These are phyloP conservation scores for Zanthoxylum bungeanum DNA, from an alignment of 345 rosid species.

Conservation along the genomic window DNA sequence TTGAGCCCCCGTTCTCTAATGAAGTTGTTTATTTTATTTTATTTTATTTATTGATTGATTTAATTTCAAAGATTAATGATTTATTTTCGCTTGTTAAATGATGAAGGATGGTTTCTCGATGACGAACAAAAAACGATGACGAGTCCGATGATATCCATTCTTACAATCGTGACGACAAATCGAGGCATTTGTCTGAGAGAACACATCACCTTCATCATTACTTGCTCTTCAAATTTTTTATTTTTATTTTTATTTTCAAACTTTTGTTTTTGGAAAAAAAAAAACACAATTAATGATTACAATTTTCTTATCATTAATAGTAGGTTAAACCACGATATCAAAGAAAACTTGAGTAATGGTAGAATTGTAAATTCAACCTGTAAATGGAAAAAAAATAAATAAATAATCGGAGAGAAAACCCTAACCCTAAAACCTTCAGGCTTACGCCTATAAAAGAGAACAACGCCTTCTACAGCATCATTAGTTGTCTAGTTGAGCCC, in stretches of 20 bases:
- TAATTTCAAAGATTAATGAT: not conserved
- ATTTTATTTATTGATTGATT: not conserved
- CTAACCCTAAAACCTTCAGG: not conserved
- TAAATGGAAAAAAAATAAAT: not conserved
- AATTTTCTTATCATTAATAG: too few species aligned
- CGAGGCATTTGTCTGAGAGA: constrained; percentile 81
- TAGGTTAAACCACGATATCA: too few species aligned
- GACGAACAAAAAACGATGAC: constrained; percentile 57
- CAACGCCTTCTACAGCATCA: not conserved
- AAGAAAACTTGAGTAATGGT: not conserved
- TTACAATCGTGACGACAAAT: constrained; percentile 47
- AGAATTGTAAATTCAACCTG: not conserved
- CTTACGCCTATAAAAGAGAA: not conserved
- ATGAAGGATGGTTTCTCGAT: constrained; percentile 32
- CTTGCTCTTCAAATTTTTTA: not conserved
- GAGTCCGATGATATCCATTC: constrained; percentile 64
- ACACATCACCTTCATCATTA: constrained; percentile 1
- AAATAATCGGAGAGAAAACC: not conserved
- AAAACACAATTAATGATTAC: too few species aligned
- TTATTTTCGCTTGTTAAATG: not conserved
- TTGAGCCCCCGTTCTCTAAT: not conserved
- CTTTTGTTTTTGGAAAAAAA: too few species aligned
- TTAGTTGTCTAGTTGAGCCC: not conserved
- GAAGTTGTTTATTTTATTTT: not conserved
- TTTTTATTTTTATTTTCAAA: not conserved